Conservation (phyloP, 495 filamentous ascomycete species). For the Cercophora samala region DNA sequence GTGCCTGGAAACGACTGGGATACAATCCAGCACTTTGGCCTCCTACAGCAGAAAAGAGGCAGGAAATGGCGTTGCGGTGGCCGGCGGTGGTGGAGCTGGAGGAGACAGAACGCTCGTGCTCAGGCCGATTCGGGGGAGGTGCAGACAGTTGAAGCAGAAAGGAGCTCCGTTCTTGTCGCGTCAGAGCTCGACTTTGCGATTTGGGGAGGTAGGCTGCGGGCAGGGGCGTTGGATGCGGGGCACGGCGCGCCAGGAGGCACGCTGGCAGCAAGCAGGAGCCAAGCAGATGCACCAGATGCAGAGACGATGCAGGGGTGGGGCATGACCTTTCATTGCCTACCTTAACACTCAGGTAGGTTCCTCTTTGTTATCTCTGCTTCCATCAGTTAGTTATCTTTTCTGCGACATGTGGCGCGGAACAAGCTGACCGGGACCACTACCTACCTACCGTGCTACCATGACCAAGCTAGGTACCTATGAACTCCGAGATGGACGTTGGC, state of each 20-base stretch:
- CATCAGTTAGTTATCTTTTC: background rate
- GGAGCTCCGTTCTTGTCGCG: slow-evolving; percentile 13
- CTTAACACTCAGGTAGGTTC: too few species aligned
- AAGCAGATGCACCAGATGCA: background rate
- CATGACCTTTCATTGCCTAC: background rate
- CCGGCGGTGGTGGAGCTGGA: background rate
- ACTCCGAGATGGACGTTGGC: background rate
- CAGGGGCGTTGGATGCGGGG: slow-evolving; percentile 3
- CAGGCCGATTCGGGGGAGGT: background rate
- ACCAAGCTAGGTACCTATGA: background rate
- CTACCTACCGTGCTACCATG: background rate
- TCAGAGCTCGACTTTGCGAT: slow-evolving; percentile 5
- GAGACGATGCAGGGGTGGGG: background rate
- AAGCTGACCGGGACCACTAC: background rate
- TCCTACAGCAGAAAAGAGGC: background rate
- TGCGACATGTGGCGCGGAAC: background rate
- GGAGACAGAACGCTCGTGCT: slow-evolving; percentile 1
- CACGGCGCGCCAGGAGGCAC: slow-evolving; percentile 6
- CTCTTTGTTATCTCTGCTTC: background rate
- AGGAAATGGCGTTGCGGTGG: background rate
- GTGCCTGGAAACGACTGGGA: background rate
- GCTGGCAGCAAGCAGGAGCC: background rate
- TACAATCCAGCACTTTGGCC: background rate
- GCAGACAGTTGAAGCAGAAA: slow-evolving; percentile 11
- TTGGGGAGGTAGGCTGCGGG: background rate